These are phyloP conservation scores for Pichia kudriavzevii DNA, from an alignment of 1,139 yeast genomes.

Conservation along the genomic window DNA sequence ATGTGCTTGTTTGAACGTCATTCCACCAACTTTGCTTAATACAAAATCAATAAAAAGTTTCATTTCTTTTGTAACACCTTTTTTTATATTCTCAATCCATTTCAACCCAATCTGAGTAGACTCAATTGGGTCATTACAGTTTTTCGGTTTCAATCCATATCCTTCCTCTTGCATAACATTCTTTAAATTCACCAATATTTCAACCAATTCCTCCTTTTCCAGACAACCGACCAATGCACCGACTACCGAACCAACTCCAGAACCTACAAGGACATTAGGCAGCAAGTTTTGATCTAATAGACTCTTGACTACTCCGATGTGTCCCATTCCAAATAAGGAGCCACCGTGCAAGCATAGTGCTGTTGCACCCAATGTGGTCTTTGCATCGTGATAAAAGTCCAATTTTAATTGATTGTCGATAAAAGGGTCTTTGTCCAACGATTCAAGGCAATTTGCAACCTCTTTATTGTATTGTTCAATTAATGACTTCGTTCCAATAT, in stretches of 20 bases:
- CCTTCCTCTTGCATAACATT: slow-evolving; percentile 7
- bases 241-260: slow-evolving; percentile 90
- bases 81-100: slow-evolving; percentile 28
- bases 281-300: slow-evolving; percentile 63
- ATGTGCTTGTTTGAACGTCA: slow-evolving; percentile 92
- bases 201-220: slow-evolving; percentile 38
- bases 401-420: slow-evolving; percentile 49
- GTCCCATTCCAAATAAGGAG: slow-evolving; percentile 86
- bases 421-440: slow-evolving; percentile 30
- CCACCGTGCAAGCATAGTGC: slow-evolving; percentile 92
- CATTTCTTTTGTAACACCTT: slow-evolving; percentile 83
- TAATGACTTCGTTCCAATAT: slow-evolving; percentile 78
- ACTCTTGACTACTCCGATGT: slow-evolving; percentile 84
- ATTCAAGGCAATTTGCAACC: slow-evolving; percentile 62
- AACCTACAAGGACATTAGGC: slow-evolving; percentile 86
- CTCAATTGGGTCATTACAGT: slow-evolving; percentile 25
- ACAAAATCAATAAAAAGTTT: slow-evolving; percentile 73
- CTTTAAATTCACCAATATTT: slow-evolving; percentile 9
- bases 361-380: slow-evolving; percentile 85
- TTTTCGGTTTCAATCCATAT: slow-evolving; percentile 41
- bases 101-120: slow-evolving; percentile 7
- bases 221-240: slow-evolving; percentile 79
- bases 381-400: slow-evolving; percentile 83
- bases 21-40: slow-evolving; percentile 65
- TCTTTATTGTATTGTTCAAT: slow-evolving; percentile 84